A percentile compares a stretch with the other conserved stretches of the same genome.
Evolutionary conservation across 768 basidiomycete species (phyloP).

Genomic region (Boletus tomentosulus): DNA sequence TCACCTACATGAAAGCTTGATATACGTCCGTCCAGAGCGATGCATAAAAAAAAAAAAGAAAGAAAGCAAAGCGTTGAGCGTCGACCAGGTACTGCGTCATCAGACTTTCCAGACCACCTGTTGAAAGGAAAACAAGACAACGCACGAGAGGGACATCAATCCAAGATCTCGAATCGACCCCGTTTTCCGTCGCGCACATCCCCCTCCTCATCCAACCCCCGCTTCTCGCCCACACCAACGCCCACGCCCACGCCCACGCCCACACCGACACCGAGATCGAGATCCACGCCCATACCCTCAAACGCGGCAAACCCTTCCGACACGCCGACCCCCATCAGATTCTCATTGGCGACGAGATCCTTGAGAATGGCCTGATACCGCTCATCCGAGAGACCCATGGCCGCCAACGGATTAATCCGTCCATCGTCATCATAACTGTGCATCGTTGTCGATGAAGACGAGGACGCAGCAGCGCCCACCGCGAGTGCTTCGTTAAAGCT

Average conservation of each 20-base stretch:
- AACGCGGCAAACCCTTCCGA: slow-evolving; percentile 21
- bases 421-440: slow-evolving; percentile 37
- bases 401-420: slow-evolving; percentile 77
- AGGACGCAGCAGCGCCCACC: slow-evolving; percentile 29
- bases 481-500: slow-evolving; percentile 54
- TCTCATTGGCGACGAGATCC: slow-evolving; percentile 64
- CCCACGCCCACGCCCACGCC: slow-evolving; percentile 39
- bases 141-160: slow-evolving; percentile 32
- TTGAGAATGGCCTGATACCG: slow-evolving; percentile 79
- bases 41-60: slow-evolving; percentile 5
- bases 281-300: slow-evolving; percentile 12
- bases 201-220: neutral
- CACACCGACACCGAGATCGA: slow-evolving; percentile 19
- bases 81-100: neutral
- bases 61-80: neutral
- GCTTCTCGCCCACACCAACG: slow-evolving; percentile 31
- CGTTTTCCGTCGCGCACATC: slow-evolving; percentile 45
- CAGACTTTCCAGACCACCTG: neutral
- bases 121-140: neutral
- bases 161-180: slow-evolving; percentile 58
- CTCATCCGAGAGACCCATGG: slow-evolving; percentile 85
- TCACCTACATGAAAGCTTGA: neutral
- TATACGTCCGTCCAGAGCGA: slow-evolving; percentile 7
- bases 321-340: slow-evolving; percentile 43
- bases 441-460: slow-evolving; percentile 26